Conservation (phyloP, 805 yeast genomes). For the Brettanomyces naardenensis region DNA sequence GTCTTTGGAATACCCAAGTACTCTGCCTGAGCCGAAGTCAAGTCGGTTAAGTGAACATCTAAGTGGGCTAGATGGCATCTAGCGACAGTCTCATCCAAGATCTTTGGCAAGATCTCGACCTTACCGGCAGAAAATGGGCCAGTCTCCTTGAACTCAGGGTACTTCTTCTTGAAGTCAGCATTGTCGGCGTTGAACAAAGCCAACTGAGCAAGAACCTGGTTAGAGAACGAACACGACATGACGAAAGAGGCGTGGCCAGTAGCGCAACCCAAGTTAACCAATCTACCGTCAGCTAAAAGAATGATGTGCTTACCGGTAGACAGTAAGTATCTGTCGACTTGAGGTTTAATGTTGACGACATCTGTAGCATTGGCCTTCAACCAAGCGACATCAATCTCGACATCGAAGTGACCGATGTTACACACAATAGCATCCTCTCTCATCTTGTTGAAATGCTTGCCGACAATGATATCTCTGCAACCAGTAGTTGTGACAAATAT, state of each 20-base stretch:
- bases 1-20: conserved; percentile 85
- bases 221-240: conserved; percentile 99
- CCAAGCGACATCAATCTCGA: conserved; percentile 99
- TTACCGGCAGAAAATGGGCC: conserved; percentile 80
- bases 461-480: conserved; percentile 95
- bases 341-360: conserved; percentile 96
- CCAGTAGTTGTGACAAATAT: conserved; percentile 99
- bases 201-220: conserved; percentile 98
- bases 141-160: conserved; percentile 85
- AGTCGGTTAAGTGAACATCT: conserved; percentile 77
- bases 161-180: conserved; percentile 66
- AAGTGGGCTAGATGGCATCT: conserved; percentile 92
- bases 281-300: conserved; percentile 97
- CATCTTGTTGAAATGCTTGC: conserved; percentile 81
- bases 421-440: conserved; percentile 99
- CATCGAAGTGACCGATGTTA: conserved; percentile 99
- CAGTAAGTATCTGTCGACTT: conserved; percentile 94
- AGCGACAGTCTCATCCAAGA: conserved; percentile 98
- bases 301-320: conserved; percentile 87
- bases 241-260: conserved; percentile 99
- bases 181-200: conserved; percentile 90
- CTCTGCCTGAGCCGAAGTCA: conserved; percentile 78
- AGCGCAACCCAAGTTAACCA: conserved; percentile 99
- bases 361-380: conserved; percentile 88
- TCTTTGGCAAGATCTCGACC: conserved; percentile 95